These are phyloP conservation scores for sorghum (Sorghum bicolor) DNA, from an alignment of 176 grass and related monocot genomes.

Conservation along the genomic window Sorghum_bicolor_NCBIv3 NC_012873.2:54085001-54085500, in stretches of 20 bases:
- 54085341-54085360: not conserved
- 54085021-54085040: too few relatives aligned
- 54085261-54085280: slow-evolving; percentile 7
- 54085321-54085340: slow-evolving; percentile 1
- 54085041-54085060: too few relatives aligned
- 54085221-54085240: not conserved
- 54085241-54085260: not conserved
- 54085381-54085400: not conserved
- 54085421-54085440: not conserved
- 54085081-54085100: too few relatives aligned
- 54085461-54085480: not conserved
- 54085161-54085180: not conserved
- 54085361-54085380: not conserved
- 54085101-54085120: slow-evolving; percentile 12
- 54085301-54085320: not conserved
- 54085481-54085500: not conserved
- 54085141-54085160: not conserved
- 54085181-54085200: not conserved
- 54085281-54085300: not conserved
- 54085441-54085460: too few relatives aligned
- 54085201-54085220: not conserved
- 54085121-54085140: not conserved
- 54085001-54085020: too few relatives aligned
- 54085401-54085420: not conserved
- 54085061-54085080: too few relatives aligned